phyloP scores from a whole-genome alignment of 805 yeast species.

The Monosporozyma aquatica region DNA sequence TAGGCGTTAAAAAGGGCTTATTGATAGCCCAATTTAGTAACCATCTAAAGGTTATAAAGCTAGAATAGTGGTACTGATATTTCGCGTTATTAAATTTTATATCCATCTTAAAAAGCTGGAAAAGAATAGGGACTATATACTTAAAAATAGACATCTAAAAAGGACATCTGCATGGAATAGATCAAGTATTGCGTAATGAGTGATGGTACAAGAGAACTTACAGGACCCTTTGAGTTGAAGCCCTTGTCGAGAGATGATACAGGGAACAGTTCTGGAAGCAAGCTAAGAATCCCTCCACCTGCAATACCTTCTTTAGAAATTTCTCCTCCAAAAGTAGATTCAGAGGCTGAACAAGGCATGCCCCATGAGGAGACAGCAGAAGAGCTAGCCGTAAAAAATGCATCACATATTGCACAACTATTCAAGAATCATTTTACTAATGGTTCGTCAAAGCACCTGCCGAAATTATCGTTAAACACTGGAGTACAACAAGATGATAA shows the following conservation, averaged over 20 bases:
- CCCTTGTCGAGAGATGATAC: not conserved
- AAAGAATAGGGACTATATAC: too few species aligned
- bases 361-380: not conserved
- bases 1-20: too few species aligned
- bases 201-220: constrained; percentile 13
- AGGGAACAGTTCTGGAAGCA: constrained; percentile 1
- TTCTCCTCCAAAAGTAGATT: constrained; percentile 13
- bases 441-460: constrained; percentile 5
- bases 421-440: constrained; percentile 9
- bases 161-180: too few species aligned
- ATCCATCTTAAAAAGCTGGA: too few species aligned
- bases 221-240: constrained; percentile 16
- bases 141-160: too few species aligned
- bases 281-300: constrained; percentile 1
- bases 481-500: constrained; percentile 7
- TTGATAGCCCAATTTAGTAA: too few species aligned
- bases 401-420: constrained; percentile 9
- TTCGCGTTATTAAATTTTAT: too few species aligned
- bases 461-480: constrained; percentile 12
- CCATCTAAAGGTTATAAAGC: too few species aligned
- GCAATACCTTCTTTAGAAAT: constrained; percentile 13
- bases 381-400: too few species aligned
- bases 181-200: too few species aligned
- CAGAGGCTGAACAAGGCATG: not conserved
- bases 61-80: too few species aligned